phyloP scores from a whole-genome alignment of 495 filamentous ascomycete species.

The Tuber magnatum region DNA sequence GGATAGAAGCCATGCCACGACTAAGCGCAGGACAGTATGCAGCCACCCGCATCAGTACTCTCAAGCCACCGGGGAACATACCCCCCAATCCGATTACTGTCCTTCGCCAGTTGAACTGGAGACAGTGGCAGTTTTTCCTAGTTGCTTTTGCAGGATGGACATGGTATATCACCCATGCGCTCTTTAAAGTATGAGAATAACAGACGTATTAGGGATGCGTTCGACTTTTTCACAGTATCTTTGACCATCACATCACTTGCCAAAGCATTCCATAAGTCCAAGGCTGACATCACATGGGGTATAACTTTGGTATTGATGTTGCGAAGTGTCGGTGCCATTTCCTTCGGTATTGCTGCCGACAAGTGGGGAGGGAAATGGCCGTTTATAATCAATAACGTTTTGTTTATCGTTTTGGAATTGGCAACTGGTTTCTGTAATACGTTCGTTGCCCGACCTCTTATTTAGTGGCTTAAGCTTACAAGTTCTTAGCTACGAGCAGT shows the following conservation, averaged over 20 bases:
- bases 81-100: constrained; percentile 72
- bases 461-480: constrained; percentile 5
- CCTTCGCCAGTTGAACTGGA: constrained; percentile 59
- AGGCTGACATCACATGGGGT: constrained; percentile 55
- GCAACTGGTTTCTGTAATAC: constrained; percentile 49
- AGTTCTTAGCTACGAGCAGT: constrained; percentile 58
- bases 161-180: constrained; percentile 40
- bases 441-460: constrained; percentile 10
- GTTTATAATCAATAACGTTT: constrained; percentile 64
- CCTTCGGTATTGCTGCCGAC: constrained; percentile 67
- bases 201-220: constrained; percentile 30
- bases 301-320: constrained; percentile 68
- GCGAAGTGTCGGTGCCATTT: constrained; percentile 62
- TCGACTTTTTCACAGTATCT: constrained; percentile 67
- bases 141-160: constrained; percentile 64
- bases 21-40: constrained; percentile 59
- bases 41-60: constrained; percentile 60
- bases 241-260: constrained; percentile 63
- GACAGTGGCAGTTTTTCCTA: constrained; percentile 81
- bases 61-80: constrained; percentile 60
- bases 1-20: constrained; percentile 23
- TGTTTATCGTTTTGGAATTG: constrained; percentile 55
- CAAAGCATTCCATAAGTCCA: constrained; percentile 57
- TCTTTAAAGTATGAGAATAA: neutral
- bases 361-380: constrained; percentile 73